Evolutionary conservation across 2,329 filamentous ascomycete genomes (phyloP), one percentile per base, ranked within the genome.

Genomic region (Diaporthe aspalathi): DNA sequence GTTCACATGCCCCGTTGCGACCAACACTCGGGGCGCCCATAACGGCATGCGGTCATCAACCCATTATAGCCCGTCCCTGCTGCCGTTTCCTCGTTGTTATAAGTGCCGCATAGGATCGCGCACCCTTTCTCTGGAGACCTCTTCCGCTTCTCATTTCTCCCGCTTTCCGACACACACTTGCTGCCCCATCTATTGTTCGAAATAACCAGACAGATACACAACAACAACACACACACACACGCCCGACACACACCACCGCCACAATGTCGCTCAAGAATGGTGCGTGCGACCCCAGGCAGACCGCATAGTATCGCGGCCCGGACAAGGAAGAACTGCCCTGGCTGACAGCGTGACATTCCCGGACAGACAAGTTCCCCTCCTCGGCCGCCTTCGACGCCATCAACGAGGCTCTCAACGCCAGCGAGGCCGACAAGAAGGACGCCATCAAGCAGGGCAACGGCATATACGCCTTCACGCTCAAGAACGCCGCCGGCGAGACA

Each of bases 331-430:
- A 24, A n/a, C 22, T 2, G 17, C 49, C 40, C 29, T 54, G 47
- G 54, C 68, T 65, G 43, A 67, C 43, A 24, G 11, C 12, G 24
- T 63, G 47, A 57, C 56, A 43, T 29, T 22, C 5, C 16, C 12
- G 6, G 68, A 69, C 76, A 94, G 93, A 90, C 83, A 91, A 91
- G 76, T 98, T 97, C 84, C 95, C 96, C 75, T 90, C 95, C 79
- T 98, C 96, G 72, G 91, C 84, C 75, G 94, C 95, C 76, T 99
- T 99, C 83, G 96, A 99, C 80, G 88, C 86, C 79, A 98, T 99
- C 87, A 90, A 93, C 82, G 80, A 84, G 68, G 89, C 91, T 67
- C 91, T 99, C 75, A 83, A 87, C 78, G 82, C 87, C 78, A 90
- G 88, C 81, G 90, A 93, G 35, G 88, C 89, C 75, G 93, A 94